Evolutionary conservation across 768 basidiomycete genomes (phyloP), one percentile per base, ranked within the genome.

Genomic region (Lactarius indigo): DNA sequence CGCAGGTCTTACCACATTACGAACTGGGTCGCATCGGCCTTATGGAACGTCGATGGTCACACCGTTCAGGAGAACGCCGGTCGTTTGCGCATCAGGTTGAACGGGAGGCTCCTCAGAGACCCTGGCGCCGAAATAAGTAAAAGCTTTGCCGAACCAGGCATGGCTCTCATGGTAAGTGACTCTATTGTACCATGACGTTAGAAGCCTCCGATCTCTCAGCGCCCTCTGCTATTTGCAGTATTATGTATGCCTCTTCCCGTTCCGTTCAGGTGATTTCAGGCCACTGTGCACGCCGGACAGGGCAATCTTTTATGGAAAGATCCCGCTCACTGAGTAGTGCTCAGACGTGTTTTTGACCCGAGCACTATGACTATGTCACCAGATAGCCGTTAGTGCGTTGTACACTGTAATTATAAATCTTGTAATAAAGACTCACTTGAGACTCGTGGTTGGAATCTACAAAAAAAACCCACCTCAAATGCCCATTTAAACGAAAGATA

Each of bases 11-110:
- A 59, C 42, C 31, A 65, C 55, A 31, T 50, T 23, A 33, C 28
- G 18, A 35, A 64, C 2, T 62, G 52, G 42, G 67, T 9, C 4
- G 69, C 62, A 61, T 50, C 6, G 2, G 69, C 69, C 35, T 54
- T 44, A 6, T 70, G 69, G 67, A 41, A 58, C 9, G 20, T 18
- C 23, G 69, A 64, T 20, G 41, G 52, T 15, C 37, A 57, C 3
- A 5, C 30, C 15, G 23, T 20, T 23, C 6, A 20, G 8, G 5
- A 15, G 56, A 52, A 37, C 52, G n/a, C n/a, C n/a, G 1, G 44
- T 15, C 66, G 59, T 41, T 70, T 63, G 63, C n/a, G 54, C 33
- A 39, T 70, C 17, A 31, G 41, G 31, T 23, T 70, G 39, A 57
- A 57, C 17, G 66, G 69, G 18, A 13, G 9, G 2, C 41, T 70